Conservation (phyloP, 1,284 basidiomycete genomes). For the Laetiporus sulphureus region DNA sequence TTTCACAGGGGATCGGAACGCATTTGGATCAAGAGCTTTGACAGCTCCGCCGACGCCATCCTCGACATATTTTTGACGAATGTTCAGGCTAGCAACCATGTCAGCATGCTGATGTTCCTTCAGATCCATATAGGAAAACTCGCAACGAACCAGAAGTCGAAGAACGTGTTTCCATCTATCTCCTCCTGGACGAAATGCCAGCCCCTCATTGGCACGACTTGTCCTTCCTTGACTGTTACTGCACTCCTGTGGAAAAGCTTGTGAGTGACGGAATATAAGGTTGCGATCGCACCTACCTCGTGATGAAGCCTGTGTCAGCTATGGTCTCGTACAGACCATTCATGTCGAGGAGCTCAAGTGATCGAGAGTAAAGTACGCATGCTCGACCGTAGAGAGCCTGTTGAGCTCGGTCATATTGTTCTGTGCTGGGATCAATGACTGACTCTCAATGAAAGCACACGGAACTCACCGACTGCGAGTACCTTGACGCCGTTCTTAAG, state of each 20-base stretch:
- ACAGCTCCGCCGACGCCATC: background rate
- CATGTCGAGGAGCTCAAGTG: constrained; percentile 5
- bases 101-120: too few species aligned
- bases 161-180: constrained; percentile 4
- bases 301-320: constrained; percentile 5
- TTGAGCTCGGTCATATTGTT: background rate
- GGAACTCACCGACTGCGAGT: constrained; percentile 1
- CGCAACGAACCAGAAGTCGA: constrained; percentile 2
- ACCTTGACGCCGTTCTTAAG: constrained; percentile 1
- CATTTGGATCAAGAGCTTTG: background rate
- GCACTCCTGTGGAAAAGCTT: background rate
- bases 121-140: too few species aligned
- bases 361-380: constrained; percentile 4
- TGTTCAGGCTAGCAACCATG: background rate
- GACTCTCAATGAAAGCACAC: background rate
- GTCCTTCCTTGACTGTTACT: constrained; percentile 2
- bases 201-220: background rate
- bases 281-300: constrained; percentile 1
- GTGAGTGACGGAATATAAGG: too few species aligned
- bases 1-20: constrained; percentile 3
- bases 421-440: background rate
- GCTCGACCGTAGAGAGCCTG: constrained; percentile 6
- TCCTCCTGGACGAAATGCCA: constrained; percentile 2
- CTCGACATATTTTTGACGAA: constrained; percentile 6
- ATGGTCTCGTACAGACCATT: constrained; percentile 3